phyloP scores from a whole-genome alignment of 83 land plant genomes.

The Picea engelmannii region DNA sequence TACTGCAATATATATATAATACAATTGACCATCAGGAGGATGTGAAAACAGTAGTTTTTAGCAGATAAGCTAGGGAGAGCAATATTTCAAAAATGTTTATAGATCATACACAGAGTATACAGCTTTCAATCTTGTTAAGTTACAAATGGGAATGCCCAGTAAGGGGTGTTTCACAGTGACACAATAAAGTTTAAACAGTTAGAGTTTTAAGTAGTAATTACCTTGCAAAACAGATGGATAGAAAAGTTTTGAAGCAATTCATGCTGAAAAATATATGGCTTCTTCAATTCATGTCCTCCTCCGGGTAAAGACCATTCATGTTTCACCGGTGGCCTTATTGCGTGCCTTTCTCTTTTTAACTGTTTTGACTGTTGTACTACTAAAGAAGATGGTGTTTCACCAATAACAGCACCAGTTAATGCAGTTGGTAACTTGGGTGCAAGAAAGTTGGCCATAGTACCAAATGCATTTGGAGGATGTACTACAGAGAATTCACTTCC shows the following conservation, averaged over 20 bases:
- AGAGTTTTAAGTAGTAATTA: constrained; percentile 17
- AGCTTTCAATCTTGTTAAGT: not conserved
- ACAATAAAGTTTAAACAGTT: not conserved
- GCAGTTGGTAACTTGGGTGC: constrained; percentile 75
- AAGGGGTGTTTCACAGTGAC: not conserved
- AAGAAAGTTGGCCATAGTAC: constrained; percentile 82
- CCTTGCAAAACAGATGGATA: constrained; percentile 97
- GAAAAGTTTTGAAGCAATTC: constrained; percentile 96
- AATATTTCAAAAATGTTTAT: not conserved
- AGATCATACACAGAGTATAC: not conserved
- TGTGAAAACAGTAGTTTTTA: not conserved
- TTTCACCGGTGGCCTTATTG: constrained; percentile 89
- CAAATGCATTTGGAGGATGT: constrained; percentile 55
- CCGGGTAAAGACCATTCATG: constrained; percentile 95
- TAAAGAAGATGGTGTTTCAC: constrained; percentile 44
- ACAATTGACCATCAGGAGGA: no score
- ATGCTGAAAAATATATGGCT: constrained; percentile 94
- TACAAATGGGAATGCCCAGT: not conserved
- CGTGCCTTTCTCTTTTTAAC: constrained; percentile 73
- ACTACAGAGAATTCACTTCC: constrained; percentile 48
- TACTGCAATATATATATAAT: not conserved
- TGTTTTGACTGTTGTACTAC: constrained; percentile 38
- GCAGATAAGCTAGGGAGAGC: not conserved
- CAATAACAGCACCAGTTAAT: constrained; percentile 48
- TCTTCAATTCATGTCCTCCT: constrained; percentile 28